Percentiles rank a stretch among this genome's conserved stretches.
phyloP scores from a whole-genome alignment of 768 basidiomycete species.

The Tricholoma matsutake region DNA sequence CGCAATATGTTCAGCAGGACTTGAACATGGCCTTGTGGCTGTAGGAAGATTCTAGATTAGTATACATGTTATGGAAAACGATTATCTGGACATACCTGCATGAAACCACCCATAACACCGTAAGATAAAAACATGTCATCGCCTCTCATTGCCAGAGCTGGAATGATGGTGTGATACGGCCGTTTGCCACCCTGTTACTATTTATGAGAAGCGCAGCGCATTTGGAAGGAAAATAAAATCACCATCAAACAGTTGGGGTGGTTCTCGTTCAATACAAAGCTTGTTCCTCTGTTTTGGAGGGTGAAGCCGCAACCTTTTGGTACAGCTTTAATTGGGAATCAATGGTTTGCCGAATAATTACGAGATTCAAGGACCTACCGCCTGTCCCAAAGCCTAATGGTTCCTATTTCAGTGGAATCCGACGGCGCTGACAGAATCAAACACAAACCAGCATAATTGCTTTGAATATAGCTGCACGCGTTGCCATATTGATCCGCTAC shows the following conservation, averaged over 20 bases:
- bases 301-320: conserved; percentile 96
- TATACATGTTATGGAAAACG: not conserved
- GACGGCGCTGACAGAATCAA: not conserved
- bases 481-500: conserved; percentile 87
- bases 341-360: not conserved
- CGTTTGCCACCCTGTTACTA: conserved; percentile 69
- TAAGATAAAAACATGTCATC: conserved; percentile 85
- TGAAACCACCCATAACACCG: conserved; percentile 91
- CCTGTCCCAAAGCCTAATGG: conserved; percentile 81
- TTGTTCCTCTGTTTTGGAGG: conserved; percentile 88
- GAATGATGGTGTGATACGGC: conserved; percentile 90
- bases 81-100: conserved; percentile 54
- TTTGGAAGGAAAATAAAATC: not conserved
- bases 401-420: not conserved
- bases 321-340: conserved; percentile 53
- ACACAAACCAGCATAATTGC: conserved; percentile 73
- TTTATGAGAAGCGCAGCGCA: not conserved
- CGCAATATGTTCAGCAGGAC: conserved; percentile 88
- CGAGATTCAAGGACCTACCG: conserved; percentile 37
- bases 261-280: conserved; percentile 73
- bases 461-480: conserved; percentile 86
- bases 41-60: not conserved
- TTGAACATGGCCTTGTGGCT: conserved; percentile 97
- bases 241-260: conserved; percentile 88
- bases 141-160: conserved; percentile 75